A percentile compares a stretch with the other conserved stretches of the same genome.
These are phyloP conservation scores for Clonostachys byssicola DNA, from an alignment of 2,329 filamentous ascomycete genomes.

Conservation along the genomic window DNA sequence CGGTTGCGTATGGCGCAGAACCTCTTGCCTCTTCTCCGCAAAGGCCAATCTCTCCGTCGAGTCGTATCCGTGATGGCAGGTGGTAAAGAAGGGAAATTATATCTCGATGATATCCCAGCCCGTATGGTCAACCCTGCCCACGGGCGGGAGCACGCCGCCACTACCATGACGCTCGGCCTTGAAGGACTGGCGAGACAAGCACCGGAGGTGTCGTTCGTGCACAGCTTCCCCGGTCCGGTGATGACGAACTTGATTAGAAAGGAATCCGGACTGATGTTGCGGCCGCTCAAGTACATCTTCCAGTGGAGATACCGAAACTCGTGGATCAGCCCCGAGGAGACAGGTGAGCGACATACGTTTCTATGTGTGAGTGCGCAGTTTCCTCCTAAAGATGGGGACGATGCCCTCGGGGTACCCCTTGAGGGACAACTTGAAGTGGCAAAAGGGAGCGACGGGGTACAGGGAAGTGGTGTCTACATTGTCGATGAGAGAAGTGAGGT, in stretches of 20 bases:
- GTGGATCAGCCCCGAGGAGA: constrained; percentile 11
- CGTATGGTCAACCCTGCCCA: constrained; percentile 11
- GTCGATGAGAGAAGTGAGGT: constrained; percentile 13
- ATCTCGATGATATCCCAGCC: constrained; percentile 13
- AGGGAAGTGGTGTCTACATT: constrained; percentile 15
- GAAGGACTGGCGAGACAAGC: constrained; percentile 13
- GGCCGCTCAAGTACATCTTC: constrained; percentile 2
- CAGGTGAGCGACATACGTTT: constrained; percentile 15
- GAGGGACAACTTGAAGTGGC: constrained; percentile 1
- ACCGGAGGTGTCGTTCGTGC: constrained; percentile 17
- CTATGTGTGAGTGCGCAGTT: constrained; percentile 11
- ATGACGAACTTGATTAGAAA: constrained; percentile 14
- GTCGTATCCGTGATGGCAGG: constrained; percentile 18
- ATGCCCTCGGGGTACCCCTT: not conserved
- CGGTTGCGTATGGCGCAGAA: constrained; percentile 53
- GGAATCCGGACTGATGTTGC: constrained; percentile 11
- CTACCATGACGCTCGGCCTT: constrained; percentile 13
- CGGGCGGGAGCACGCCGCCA: constrained; percentile 12
- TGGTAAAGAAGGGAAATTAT: constrained; percentile 10
- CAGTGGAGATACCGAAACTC: constrained; percentile 3
- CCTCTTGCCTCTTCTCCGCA: constrained; percentile 48
- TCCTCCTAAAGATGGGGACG: constrained; percentile 3
- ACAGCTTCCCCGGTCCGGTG: constrained; percentile 19
- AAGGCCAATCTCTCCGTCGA: constrained; percentile 8
- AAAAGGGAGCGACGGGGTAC: constrained; percentile 9